Conservation (phyloP, 176 grass and related monocot genomes). For the Phoenix dactylifera region DNA sequence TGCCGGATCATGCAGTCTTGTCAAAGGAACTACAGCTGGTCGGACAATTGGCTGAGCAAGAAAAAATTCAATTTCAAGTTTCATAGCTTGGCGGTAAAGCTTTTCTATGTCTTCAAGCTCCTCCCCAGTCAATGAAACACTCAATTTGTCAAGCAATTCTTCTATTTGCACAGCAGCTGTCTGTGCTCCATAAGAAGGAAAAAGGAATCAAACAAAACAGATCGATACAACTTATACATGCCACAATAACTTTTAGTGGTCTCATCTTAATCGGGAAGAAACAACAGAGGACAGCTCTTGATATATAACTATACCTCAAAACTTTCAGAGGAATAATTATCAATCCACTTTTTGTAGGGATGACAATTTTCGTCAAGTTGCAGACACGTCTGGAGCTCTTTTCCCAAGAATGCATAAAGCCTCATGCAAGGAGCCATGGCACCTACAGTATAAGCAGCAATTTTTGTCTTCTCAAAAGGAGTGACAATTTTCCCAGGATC, state of each 20-base stretch:
- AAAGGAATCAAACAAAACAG: not conserved
- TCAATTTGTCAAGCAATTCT: conserved; percentile 87
- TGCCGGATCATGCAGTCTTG: conserved; percentile 54
- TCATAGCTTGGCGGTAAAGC: conserved; percentile 83
- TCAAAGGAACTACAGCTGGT: conserved; percentile 61
- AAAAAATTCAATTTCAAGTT: conserved; percentile 77
- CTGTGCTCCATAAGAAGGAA: conserved; percentile 22
- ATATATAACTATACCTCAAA: conserved; percentile 61
- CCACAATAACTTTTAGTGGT: too few relatives aligned
- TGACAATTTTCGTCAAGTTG: conserved; percentile 51
- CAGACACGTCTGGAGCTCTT: conserved; percentile 47
- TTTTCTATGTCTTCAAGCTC: conserved; percentile 90
- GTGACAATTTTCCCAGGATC: conserved; percentile 80
- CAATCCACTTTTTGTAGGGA: conserved; percentile 77
- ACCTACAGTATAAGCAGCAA: conserved; percentile 89
- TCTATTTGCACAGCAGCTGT: conserved; percentile 68
- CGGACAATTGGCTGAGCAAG: conserved; percentile 41
- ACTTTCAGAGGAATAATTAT: conserved; percentile 50
- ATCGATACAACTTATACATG: not conserved
- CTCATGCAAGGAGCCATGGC: conserved; percentile 91
- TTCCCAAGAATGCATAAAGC: conserved; percentile 80
- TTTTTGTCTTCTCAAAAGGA: conserved; percentile 96
- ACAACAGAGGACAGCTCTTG: not conserved
- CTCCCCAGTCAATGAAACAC: conserved; percentile 80
- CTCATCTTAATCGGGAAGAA: not conserved